Percentiles rank a stretch among this genome's conserved stretches.
Evolutionary conservation across 106 monocot species (phyloP).

Genomic region (Phalaenopsis equestris): DNA sequence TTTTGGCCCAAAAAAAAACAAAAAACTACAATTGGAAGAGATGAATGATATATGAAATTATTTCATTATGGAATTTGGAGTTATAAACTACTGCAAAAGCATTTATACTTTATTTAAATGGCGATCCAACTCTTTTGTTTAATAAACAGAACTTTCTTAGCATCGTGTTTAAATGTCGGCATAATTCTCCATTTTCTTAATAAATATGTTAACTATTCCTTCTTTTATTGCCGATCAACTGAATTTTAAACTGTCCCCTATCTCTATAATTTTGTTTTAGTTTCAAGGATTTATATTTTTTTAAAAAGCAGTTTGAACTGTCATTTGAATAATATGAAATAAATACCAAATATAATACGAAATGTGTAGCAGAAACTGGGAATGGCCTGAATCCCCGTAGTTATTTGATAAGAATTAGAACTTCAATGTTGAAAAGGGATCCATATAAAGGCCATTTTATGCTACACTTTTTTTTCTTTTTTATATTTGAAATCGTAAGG

Average conservation of each 20-base stretch:
- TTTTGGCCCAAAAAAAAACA: too few relatives aligned
- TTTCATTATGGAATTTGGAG: too few relatives aligned
- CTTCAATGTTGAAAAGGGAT: neutral
- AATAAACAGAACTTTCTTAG: neutral
- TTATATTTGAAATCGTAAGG: neutral
- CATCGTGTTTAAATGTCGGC: neutral
- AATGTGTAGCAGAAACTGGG: neutral
- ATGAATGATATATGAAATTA: too few relatives aligned
- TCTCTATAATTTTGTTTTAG: neutral
- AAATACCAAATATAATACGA: neutral
- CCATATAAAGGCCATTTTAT: neutral
- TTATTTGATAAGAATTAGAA: neutral
- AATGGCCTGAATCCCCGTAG: neutral
- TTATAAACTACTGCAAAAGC: too few relatives aligned
- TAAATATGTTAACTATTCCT: too few relatives aligned
- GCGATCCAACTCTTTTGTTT: neutral
- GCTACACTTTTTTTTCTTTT: neutral
- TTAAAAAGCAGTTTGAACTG: neutral
- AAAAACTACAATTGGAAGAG: too few relatives aligned
- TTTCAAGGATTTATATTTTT: neutral
- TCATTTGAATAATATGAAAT: constrained; percentile 1
- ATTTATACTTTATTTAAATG: neutral
- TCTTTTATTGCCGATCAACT: neutral
- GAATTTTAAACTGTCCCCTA: neutral
- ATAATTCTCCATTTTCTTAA: too few relatives aligned